These are phyloP conservation scores for Cyberlindnera amylophila DNA, from an alignment of 805 yeast species.

Conservation along the genomic window DNA sequence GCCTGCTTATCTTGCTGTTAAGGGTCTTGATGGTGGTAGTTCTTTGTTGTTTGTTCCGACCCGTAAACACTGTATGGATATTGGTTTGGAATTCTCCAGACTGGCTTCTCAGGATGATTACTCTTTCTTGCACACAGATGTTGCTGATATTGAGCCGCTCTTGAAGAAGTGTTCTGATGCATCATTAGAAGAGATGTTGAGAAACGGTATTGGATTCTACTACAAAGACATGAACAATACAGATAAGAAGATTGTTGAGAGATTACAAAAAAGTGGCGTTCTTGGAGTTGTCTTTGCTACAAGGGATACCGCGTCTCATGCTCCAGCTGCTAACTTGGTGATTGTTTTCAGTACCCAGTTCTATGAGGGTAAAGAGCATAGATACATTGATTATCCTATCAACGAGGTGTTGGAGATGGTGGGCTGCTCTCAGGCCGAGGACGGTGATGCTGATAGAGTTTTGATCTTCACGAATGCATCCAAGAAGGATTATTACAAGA, in stretches of 20 bases:
- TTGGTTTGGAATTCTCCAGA: constrained; percentile 43
- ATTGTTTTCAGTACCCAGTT: constrained; percentile 67
- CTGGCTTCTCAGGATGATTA: constrained; percentile 35
- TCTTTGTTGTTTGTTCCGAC: constrained; percentile 56
- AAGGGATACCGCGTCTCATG: constrained; percentile 46
- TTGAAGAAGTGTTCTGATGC: constrained; percentile 44
- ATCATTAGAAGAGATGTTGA: constrained; percentile 39
- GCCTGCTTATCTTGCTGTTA: constrained; percentile 43
- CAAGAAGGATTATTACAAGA: constrained; percentile 59
- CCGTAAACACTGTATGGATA: constrained; percentile 49
- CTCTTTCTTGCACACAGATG: constrained; percentile 38
- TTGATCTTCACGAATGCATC: constrained; percentile 54
- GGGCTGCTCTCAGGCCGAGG: constrained; percentile 35
- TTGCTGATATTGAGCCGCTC: constrained; percentile 36
- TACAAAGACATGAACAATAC: constrained; percentile 51
- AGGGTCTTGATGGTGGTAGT: constrained; percentile 29
- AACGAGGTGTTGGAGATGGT: constrained; percentile 65
- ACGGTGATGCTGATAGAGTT: constrained; percentile 37
- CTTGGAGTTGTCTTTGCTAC: constrained; percentile 59
- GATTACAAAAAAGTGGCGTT: constrained; percentile 45
- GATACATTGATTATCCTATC: constrained; percentile 65
- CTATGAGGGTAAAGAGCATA: constrained; percentile 70
- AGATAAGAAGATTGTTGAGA: constrained; percentile 56
- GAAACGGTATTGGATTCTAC: constrained; percentile 60
- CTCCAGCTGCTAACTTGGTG: constrained; percentile 52